These are phyloP conservation scores for Mycosphaerella sp. DNA, from an alignment of 2,329 filamentous ascomycete genomes.

Conservation along the genomic window DNA sequence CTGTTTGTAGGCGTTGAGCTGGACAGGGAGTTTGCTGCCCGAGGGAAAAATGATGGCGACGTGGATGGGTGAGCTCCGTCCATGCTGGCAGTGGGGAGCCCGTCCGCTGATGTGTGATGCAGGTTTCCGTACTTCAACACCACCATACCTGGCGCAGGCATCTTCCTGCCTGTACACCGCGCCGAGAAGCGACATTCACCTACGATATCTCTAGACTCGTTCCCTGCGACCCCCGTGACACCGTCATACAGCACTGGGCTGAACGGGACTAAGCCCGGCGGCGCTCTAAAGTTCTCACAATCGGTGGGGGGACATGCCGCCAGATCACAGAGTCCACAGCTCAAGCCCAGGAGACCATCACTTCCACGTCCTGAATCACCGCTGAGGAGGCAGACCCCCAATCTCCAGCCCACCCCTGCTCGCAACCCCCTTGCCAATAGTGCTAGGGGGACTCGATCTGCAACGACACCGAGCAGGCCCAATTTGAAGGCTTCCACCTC, in stretches of 20 bases:
- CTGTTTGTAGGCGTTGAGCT: constrained; percentile 90
- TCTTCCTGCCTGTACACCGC: constrained; percentile 85
- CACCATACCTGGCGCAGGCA: constrained; percentile 70
- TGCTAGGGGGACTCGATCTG: constrained; percentile 43
- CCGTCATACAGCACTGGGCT: constrained; percentile 53
- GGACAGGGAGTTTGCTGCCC: constrained; percentile 67
- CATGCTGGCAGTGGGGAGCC: background rate
- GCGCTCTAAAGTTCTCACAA: constrained; percentile 73
- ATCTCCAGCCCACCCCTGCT: constrained; percentile 50
- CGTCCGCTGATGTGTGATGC: background rate
- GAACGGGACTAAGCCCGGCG: constrained; percentile 33
- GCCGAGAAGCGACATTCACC: constrained; percentile 62
- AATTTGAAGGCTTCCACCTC: constrained; percentile 48
- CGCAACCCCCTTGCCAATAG: constrained; percentile 52
- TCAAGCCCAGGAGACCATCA: constrained; percentile 67
- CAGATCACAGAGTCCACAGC: constrained; percentile 63
- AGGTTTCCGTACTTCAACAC: constrained; percentile 69
- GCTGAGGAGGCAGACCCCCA: constrained; percentile 57
- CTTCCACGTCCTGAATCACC: constrained; percentile 87
- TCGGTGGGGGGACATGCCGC: constrained; percentile 65
- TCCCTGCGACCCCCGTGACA: constrained; percentile 64
- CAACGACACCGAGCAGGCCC: constrained; percentile 34
- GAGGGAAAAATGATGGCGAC: constrained; percentile 93
- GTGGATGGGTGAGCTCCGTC: constrained; percentile 68
- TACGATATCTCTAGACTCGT: constrained; percentile 47